These are phyloP conservation scores for Vigna hirtella DNA, from an alignment of 306 rosid species.

Conservation along the genomic window DNA sequence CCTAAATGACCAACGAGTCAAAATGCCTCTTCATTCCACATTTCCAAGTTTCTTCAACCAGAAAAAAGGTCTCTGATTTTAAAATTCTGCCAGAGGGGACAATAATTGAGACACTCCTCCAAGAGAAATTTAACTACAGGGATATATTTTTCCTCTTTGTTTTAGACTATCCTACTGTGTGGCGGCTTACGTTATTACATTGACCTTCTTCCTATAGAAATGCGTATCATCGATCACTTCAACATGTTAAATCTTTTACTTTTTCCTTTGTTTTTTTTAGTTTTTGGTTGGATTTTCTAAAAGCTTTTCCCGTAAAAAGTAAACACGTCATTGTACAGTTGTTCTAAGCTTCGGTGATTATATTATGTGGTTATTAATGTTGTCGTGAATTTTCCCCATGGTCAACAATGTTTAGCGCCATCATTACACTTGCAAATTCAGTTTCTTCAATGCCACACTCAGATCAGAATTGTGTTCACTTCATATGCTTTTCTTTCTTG, in stretches of 20 bases:
- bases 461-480: constrained; percentile 2
- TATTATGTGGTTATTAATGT: constrained; percentile 21
- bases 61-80: constrained; percentile 36
- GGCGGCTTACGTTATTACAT: constrained; percentile 39
- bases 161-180: constrained; percentile 19
- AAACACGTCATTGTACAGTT: constrained; percentile 14
- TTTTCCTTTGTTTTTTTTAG: background rate
- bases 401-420: constrained; percentile 32
- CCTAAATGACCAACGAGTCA: constrained; percentile 47
- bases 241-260: background rate
- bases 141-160: constrained; percentile 25
- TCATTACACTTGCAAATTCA: constrained; percentile 25
- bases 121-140: background rate
- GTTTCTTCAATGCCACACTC: background rate
- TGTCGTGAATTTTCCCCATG: constrained; percentile 16
- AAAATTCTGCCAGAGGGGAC: constrained; percentile 24
- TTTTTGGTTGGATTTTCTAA: background rate
- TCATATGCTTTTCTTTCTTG: constrained; percentile 11
- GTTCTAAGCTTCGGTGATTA: constrained; percentile 24
- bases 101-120: constrained; percentile 33
- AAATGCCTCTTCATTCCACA: constrained; percentile 49
- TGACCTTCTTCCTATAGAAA: constrained; percentile 28
- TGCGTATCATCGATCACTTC: constrained; percentile 37
- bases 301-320: background rate
- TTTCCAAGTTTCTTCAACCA: constrained; percentile 42